phyloP scores from a whole-genome alignment of 768 basidiomycete species.

The Calocybe gangraenosa region DNA sequence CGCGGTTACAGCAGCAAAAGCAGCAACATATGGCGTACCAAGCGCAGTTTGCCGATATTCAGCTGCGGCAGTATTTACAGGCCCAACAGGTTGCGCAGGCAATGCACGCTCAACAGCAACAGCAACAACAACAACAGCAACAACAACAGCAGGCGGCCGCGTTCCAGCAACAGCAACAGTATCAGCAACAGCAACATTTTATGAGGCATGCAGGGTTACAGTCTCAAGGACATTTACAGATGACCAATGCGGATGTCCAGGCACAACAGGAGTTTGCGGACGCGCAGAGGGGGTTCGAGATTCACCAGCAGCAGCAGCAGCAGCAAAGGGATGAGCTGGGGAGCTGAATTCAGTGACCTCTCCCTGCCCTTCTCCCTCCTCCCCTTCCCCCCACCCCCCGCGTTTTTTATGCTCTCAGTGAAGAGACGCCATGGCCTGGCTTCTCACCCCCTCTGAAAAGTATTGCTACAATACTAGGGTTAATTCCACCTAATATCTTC shows the following conservation, averaged over 20 bases:
- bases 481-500: no score
- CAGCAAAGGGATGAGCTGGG: conserved; percentile 6
- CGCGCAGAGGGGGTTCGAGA: conserved; percentile 17
- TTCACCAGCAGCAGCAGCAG: conserved; percentile 11
- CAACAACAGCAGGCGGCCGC: conserved; percentile 15
- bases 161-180: conserved; percentile 21
- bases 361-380: no score
- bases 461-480: no score
- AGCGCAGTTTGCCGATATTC: no score
- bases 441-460: no score
- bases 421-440: no score
- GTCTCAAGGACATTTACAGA: background rate
- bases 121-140: conserved; percentile 12
- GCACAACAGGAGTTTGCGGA: conserved; percentile 21
- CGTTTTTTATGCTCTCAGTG: no score
- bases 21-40: conserved; percentile 12
- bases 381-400: no score
- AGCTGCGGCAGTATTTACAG: background rate
- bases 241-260: conserved; percentile 13
- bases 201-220: no score
- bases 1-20: conserved; percentile 17
- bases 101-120: conserved; percentile 16
- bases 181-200: conserved; percentile 9
- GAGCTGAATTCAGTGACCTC: no score
- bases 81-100: no score